Conservation (phyloP, 2,329 filamentous ascomycete genomes). For the Curvularia verruculosa region DNA sequence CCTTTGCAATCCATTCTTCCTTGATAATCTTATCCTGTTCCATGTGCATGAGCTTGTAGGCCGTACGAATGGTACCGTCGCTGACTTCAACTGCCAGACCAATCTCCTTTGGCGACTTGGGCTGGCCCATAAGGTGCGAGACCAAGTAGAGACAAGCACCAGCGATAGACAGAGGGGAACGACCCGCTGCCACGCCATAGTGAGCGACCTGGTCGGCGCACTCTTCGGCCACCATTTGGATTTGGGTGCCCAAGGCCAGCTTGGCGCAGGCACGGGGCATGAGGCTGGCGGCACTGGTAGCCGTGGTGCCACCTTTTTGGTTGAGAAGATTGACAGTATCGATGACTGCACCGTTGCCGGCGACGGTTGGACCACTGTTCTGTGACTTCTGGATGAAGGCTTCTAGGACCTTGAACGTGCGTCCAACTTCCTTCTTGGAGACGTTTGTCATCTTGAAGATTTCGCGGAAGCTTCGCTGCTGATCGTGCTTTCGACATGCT, state of each 20-base stretch:
- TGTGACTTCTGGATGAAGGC: slow-evolving; percentile 77
- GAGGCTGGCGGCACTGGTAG: slow-evolving; percentile 81
- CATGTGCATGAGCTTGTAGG: slow-evolving; percentile 85
- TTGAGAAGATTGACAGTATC: slow-evolving; percentile 66
- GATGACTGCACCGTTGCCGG: slow-evolving; percentile 51
- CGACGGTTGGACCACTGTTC: slow-evolving; percentile 29
- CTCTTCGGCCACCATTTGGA: slow-evolving; percentile 79
- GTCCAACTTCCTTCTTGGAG: slow-evolving; percentile 94
- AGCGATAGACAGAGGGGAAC: slow-evolving; percentile 91
- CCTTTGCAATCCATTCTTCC: slow-evolving; percentile 74
- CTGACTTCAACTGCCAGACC: slow-evolving; percentile 84
- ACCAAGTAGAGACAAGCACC: slow-evolving; percentile 98
- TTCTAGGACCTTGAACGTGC: slow-evolving; percentile 92
- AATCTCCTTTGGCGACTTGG: slow-evolving; percentile 84
- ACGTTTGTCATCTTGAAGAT: slow-evolving; percentile 93
- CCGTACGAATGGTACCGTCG: slow-evolving; percentile 94
- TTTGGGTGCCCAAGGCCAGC: slow-evolving; percentile 74
- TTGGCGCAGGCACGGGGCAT: slow-evolving; percentile 89
- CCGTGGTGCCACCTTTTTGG: slow-evolving; percentile 63
- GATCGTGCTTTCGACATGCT: slow-evolving; percentile 86
- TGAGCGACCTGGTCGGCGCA: slow-evolving; percentile 79
- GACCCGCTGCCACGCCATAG: slow-evolving; percentile 83
- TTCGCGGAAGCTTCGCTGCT: slow-evolving; percentile 90
- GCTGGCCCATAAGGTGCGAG: slow-evolving; percentile 80
- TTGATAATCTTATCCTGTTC: slow-evolving; percentile 77